Evolutionary conservation across 73 alveolate genomes (phyloP).

Genomic region (Paramecium bursaria): DNA sequence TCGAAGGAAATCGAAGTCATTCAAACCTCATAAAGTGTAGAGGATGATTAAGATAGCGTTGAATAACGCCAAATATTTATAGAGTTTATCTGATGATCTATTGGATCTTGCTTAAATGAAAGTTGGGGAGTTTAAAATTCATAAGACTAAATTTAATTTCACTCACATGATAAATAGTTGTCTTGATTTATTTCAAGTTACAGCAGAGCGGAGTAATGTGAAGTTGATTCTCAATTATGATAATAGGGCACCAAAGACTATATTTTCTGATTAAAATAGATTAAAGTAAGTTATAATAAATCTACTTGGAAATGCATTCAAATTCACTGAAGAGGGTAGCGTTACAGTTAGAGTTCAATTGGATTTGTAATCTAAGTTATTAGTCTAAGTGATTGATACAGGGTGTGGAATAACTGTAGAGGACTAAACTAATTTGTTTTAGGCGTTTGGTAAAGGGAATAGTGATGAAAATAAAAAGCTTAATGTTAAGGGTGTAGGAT

Average conservation of each 20-base stretch:
- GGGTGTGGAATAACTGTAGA: conserved; percentile 36
- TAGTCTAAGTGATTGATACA: conserved; percentile 15
- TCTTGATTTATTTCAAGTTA: conserved; percentile 54
- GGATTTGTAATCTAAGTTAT: not conserved
- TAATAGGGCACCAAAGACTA: conserved; percentile 7
- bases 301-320: conserved; percentile 47
- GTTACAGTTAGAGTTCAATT: conserved; percentile 11
- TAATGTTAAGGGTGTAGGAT: conserved; percentile 35
- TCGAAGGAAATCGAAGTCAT: not conserved
- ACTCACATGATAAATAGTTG: conserved; percentile 19
- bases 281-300: conserved; percentile 29
- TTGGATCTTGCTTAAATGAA: conserved; percentile 67
- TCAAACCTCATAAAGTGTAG: not conserved
- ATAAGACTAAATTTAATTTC: conserved; percentile 59
- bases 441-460: conserved; percentile 57
- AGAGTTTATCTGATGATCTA: conserved; percentile 58
- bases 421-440: conserved; percentile 26
- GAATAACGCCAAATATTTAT: conserved; percentile 59
- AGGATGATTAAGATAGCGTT: conserved; percentile 60
- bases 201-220: conserved; percentile 56
- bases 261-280: conserved; percentile 46
- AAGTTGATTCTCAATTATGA: conserved; percentile 57
- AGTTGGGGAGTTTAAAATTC: conserved; percentile 62
- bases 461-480: conserved; percentile 54
- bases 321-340: conserved; percentile 42